phyloP scores from a whole-genome alignment of 2,329 filamentous ascomycete species.

The Neurospora sp. region DNA sequence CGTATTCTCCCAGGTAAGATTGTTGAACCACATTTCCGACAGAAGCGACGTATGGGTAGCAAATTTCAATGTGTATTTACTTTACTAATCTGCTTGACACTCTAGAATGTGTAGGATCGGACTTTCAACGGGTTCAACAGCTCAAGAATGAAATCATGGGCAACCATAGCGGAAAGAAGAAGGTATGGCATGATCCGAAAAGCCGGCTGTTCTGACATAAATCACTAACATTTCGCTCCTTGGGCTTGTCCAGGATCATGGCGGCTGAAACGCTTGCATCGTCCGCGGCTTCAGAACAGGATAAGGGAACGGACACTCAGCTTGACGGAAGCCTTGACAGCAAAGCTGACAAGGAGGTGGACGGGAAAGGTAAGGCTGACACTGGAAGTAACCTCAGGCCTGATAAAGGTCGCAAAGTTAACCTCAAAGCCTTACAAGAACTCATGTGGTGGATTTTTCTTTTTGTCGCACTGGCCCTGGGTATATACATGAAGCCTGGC shows the following conservation, averaged over 20 bases:
- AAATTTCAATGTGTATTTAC: no score
- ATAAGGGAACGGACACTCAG: not conserved
- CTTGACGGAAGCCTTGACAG: not conserved
- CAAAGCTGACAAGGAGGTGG: not conserved
- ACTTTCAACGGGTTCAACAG: no score
- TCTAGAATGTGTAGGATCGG: no score
- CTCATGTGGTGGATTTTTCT: not conserved
- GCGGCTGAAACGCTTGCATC: not conserved
- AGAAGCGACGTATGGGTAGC: no score
- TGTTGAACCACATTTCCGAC: no score
- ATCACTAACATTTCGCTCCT: not conserved
- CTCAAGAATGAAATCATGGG: not conserved
- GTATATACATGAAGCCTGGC: not conserved
- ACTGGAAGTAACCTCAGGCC: not conserved
- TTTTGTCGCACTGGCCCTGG: not conserved
- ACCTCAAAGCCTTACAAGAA: not conserved
- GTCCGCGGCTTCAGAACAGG: not conserved
- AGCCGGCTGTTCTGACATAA: accelerated
- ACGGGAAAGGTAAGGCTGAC: not conserved
- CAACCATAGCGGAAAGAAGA: not conserved
- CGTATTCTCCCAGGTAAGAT: no score
- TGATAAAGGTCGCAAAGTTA: not conserved
- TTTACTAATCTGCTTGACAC: no score
- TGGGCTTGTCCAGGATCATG: not conserved
- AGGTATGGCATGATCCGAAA: not conserved